Percentiles rank a stretch among this genome's conserved stretches.
These are phyloP conservation scores for Pistacia vera DNA, from an alignment of 345 rosid species.

Conservation along the genomic window DNA sequence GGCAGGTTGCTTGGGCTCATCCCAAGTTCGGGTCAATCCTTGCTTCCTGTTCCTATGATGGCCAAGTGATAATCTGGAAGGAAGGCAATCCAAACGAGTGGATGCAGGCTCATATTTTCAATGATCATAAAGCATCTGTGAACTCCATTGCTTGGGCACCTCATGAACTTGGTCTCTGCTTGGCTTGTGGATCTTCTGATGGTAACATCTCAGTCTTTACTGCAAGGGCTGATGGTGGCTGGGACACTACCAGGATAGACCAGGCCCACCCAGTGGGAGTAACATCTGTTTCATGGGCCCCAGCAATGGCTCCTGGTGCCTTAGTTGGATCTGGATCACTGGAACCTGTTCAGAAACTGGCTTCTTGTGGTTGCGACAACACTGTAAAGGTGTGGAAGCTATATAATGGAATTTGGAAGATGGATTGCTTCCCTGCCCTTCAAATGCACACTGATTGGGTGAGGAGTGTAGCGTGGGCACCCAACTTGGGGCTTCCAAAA, in stretches of 20 bases:
- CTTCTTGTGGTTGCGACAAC: slow-evolving; percentile 18
- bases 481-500: slow-evolving; percentile 24
- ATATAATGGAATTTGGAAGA: slow-evolving; percentile 8
- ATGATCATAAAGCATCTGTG: slow-evolving; percentile 21
- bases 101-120: slow-evolving; percentile 16
- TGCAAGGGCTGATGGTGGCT: slow-evolving; percentile 17
- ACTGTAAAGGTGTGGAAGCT: slow-evolving; percentile 20
- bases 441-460: slow-evolving; percentile 19
- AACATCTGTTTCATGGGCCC: slow-evolving; percentile 20
- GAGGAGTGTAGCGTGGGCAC: slow-evolving; percentile 22
- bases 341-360: slow-evolving; percentile 15
- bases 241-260: slow-evolving; percentile 17
- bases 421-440: slow-evolving; percentile 22
- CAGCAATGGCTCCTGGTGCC: slow-evolving; percentile 21
- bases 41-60: slow-evolving; percentile 22
- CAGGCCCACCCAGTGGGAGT: slow-evolving; percentile 21
- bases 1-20: slow-evolving; percentile 22
- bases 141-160: slow-evolving; percentile 21
- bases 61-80: slow-evolving; percentile 19
- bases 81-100: slow-evolving; percentile 19
- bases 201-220: slow-evolving; percentile 15
- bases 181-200: slow-evolving; percentile 20
- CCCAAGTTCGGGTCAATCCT: slow-evolving; percentile 17
- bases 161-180: slow-evolving; percentile 21
- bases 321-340: slow-evolving; percentile 15